Evolutionary conservation across 129 eudicot species (phyloP), one percentile per base, ranked within the genome.

Genomic region (Centaurea solstitialis): DNA sequence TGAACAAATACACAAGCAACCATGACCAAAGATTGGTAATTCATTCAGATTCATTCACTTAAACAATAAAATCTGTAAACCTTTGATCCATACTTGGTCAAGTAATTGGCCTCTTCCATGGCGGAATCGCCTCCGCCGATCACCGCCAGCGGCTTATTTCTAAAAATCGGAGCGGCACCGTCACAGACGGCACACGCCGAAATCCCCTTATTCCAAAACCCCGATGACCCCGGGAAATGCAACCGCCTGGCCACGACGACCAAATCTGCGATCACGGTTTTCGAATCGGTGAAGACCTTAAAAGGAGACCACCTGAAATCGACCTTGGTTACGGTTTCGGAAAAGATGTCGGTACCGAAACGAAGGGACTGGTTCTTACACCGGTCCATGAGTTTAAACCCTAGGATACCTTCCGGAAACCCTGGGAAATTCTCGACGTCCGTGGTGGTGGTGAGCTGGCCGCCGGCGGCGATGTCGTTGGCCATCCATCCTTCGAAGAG

Each of bases 351-450:
- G 0, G 99, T 93, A 0, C 98, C 98, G 74, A 93, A 96, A 2
- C 90, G 80, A n/a, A 84, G 17, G 23, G 98, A 85, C 24, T 96
- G 99, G 9, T 40, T 67, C 4, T 96, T 93, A 47, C 87, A 91
- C 12, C 87, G 86, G 4, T 96, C 98, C 91, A 88, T 96, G 4
- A 96, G 82, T 20, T 93, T 97, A 28, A 79, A 68, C 21, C 99
- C 99, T 72, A 83, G 68, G 43, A 96, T 89, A 7, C 98, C 98
- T 0, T 87, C 91, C 0, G 99, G 98, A 66, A 96, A 96, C 0
- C 99, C 99, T 0, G 99, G 99, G 61, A 96, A 96, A 65, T 96
- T 96, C 69, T 96, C 99, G n/a, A 96, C 99, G 28, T 96, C 99
- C 6, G 99, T 75, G 5, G 99, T 96, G 68, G 99, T 96, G 1